phyloP scores from a whole-genome alignment of 78 protist species.

The slime mould (Dictyostelium discoideum) region DNA sequence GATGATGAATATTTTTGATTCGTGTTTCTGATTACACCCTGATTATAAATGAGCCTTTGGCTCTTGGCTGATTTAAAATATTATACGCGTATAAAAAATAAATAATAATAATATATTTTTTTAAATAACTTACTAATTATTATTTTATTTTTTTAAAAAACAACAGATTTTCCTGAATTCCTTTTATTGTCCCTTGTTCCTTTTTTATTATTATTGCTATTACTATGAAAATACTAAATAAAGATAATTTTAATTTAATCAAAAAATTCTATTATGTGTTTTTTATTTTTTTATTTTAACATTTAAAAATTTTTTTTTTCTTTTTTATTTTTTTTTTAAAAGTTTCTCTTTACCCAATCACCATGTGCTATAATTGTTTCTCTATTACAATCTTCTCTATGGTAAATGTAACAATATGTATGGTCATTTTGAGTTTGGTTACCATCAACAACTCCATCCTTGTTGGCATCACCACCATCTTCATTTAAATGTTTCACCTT shows the following conservation, averaged over 20 bases:
- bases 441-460: no score
- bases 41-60: constrained; percentile 9
- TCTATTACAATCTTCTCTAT: constrained; percentile 20
- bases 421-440: not conserved
- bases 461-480: not conserved
- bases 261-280: no score
- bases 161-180: no score
- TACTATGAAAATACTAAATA: no score
- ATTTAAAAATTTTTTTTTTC: not conserved
- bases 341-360: constrained; percentile 26
- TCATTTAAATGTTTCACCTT: not conserved
- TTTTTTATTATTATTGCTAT: no score
- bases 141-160: no score
- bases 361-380: not conserved
- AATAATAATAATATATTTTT: not conserved
- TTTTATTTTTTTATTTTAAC: no score
- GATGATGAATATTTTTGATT: constrained; percentile 12
- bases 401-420: constrained; percentile 7
- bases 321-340: not conserved
- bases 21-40: constrained; percentile 33
- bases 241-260: no score
- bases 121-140: not conserved
- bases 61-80: not conserved
- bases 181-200: no score
- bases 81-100: not conserved